Evolutionary conservation across 148 eudicot species (phyloP).

Genomic region (Pharnaceum exiguum): DNA sequence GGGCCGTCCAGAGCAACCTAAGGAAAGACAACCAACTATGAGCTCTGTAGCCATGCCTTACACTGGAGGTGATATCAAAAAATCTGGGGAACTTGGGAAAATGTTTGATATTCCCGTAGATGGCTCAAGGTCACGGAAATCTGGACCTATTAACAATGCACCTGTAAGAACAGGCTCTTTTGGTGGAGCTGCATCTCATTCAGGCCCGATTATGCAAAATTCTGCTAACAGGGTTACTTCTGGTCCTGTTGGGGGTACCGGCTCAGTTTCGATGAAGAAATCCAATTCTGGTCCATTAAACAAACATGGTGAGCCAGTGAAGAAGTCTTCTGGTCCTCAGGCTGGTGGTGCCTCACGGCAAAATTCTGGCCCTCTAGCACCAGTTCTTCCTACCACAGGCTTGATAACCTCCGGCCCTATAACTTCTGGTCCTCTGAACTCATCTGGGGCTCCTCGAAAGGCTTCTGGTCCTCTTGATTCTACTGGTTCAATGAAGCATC

Average conservation of each 20-base stretch:
- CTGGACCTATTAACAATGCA: constrained; percentile 70
- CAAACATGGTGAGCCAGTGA: constrained; percentile 81
- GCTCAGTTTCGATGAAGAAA: constrained; percentile 61
- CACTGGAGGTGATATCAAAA: constrained; percentile 92
- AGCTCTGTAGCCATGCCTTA: constrained; percentile 90
- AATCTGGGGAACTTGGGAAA: constrained; percentile 93
- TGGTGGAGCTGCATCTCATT: constrained; percentile 74
- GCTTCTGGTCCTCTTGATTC: constrained; percentile 77
- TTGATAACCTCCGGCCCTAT: constrained; percentile 90
- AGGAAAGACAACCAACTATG: constrained; percentile 90
- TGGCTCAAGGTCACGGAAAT: constrained; percentile 72
- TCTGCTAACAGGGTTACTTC: constrained; percentile 51
- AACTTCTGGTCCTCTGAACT: constrained; percentile 82
- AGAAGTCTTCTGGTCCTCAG: constrained; percentile 81
- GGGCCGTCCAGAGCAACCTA: constrained; percentile 88
- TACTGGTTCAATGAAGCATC: constrained; percentile 49
- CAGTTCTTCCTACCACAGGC: constrained; percentile 83
- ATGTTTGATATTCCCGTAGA: constrained; percentile 81
- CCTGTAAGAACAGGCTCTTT: constrained; percentile 79
- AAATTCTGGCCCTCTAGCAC: constrained; percentile 78
- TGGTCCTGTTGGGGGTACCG: constrained; percentile 43
- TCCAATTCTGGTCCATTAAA: constrained; percentile 87
- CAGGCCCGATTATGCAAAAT: constrained; percentile 67
- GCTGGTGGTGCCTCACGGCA: constrained; percentile 56
- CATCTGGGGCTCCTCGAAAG: constrained; percentile 79